Percentiles rank a stretch among this genome's conserved stretches.
Conservation (phyloP, 1,139 yeast genomes). For the Zygosaccharomyces sapae region DNA sequence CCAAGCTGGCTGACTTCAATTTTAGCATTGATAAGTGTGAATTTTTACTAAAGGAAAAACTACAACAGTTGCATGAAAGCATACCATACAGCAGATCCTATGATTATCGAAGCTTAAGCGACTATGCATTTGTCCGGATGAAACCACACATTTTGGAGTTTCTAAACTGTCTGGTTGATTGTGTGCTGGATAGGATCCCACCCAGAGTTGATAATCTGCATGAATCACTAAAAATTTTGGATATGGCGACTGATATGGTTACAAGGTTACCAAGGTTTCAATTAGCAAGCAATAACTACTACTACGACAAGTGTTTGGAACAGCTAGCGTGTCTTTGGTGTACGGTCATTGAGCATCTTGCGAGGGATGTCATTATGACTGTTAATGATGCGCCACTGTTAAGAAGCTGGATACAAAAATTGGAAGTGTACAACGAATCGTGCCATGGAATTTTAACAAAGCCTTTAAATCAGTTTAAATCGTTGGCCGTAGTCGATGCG, state of each 20-base stretch:
- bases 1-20: constrained; percentile 21
- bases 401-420: constrained; percentile 51
- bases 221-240: constrained; percentile 62
- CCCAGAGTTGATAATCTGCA: constrained; percentile 53
- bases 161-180: constrained; percentile 72
- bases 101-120: constrained; percentile 38
- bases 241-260: constrained; percentile 60
- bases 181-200: constrained; percentile 71
- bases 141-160: constrained; percentile 72
- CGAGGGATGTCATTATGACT: constrained; percentile 41
- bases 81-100: constrained; percentile 31
- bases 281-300: constrained; percentile 68
- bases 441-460: constrained; percentile 49
- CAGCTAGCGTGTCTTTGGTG: constrained; percentile 78
- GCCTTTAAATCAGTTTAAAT: constrained; percentile 46
- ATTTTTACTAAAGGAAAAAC: constrained; percentile 23
- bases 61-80: constrained; percentile 24
- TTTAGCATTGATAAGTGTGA: constrained; percentile 27
- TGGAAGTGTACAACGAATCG: constrained; percentile 55
- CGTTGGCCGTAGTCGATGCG: constrained; percentile 15
- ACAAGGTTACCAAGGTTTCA: constrained; percentile 70
- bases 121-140: constrained; percentile 83
- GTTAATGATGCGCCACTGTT: constrained; percentile 21
- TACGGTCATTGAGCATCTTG: constrained; percentile 47
- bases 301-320: constrained; percentile 68